These are phyloP conservation scores for Cytospora chrysosperma DNA, from an alignment of 2,329 filamentous ascomycete species.

Conservation along the genomic window DNA sequence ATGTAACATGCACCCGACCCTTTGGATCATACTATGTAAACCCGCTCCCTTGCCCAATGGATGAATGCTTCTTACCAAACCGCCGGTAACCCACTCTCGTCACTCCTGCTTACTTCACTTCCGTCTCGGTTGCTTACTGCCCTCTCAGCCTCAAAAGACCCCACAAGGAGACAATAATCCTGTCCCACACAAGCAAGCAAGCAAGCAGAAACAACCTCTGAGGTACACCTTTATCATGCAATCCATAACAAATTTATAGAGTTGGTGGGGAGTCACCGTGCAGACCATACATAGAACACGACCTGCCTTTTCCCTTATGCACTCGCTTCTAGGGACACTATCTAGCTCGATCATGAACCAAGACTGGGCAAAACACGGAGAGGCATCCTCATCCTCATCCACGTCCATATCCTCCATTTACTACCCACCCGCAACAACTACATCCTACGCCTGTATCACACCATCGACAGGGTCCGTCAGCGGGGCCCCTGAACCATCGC, in stretches of 20 bases:
- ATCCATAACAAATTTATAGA: not conserved
- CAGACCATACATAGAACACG: not conserved
- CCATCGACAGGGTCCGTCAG: not conserved
- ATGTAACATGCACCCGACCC: slow-evolving; percentile 4
- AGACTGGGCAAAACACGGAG: slow-evolving; percentile 1
- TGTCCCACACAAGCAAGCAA: not conserved
- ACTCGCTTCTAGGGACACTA: slow-evolving; percentile 8
- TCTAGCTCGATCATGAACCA: slow-evolving; percentile 16
- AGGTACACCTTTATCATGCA: slow-evolving; percentile 4
- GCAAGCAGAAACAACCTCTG: not conserved
- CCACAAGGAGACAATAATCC: not conserved
- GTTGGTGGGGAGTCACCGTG: slow-evolving; percentile 6
- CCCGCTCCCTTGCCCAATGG: slow-evolving; percentile 7
- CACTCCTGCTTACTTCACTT: not conserved
- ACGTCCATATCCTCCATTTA: not conserved
- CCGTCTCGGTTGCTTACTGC: slow-evolving; percentile 4
- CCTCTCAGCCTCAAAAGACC: not conserved
- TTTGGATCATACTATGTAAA: slow-evolving; percentile 18
- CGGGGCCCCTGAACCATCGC: slow-evolving; percentile 10
- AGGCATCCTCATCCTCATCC: not conserved
- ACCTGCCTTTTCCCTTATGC: not conserved
- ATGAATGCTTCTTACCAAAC: not conserved
- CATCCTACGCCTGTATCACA: not conserved
- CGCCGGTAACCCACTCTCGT: not conserved
- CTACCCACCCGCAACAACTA: slow-evolving; percentile 45